Percentiles rank a stretch among this genome's conserved stretches.
Evolutionary conservation across 176 grass and related monocot species (phyloP).

Genomic region (Dactylis glomerata): DNA sequence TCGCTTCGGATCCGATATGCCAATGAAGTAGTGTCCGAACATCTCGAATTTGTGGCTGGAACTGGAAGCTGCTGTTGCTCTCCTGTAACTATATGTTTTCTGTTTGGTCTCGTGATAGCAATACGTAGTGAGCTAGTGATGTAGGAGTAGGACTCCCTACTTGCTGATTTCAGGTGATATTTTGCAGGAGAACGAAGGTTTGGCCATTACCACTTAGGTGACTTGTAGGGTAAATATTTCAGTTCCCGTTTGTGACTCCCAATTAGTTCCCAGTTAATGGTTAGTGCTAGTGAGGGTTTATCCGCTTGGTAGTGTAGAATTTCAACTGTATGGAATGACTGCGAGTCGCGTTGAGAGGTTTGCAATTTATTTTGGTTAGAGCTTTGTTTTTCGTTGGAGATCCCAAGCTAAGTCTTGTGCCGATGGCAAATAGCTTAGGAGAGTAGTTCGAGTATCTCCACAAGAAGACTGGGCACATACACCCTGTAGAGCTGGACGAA

Average conservation of each 20-base stretch:
- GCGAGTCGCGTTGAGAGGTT: not conserved
- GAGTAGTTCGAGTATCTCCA: not conserved
- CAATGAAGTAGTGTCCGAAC: not conserved
- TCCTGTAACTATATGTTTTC: constrained; percentile 14
- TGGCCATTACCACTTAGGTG: not conserved
- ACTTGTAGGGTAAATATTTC: not conserved
- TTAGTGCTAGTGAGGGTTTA: constrained; percentile 4
- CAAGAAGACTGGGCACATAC: not conserved
- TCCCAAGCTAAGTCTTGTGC: not conserved
- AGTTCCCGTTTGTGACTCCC: not conserved
- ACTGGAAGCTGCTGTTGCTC: not conserved
- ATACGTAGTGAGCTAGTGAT: constrained; percentile 26
- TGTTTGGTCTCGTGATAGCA: not conserved
- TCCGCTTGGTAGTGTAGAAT: not conserved
- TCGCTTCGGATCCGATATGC: constrained; percentile 24
- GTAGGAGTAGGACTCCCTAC: not conserved
- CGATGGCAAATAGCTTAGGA: not conserved
- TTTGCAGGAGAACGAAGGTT: not conserved
- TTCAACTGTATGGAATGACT: constrained; percentile 10
- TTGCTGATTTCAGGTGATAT: constrained; percentile 24
- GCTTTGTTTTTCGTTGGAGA: constrained; percentile 1
- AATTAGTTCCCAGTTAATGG: not conserved
- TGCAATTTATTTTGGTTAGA: not conserved
- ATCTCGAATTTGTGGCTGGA: not conserved
- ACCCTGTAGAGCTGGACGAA: not conserved